These are phyloP conservation scores for Rosa lucieae DNA, from an alignment of 306 rosid species.

Conservation along the genomic window DNA sequence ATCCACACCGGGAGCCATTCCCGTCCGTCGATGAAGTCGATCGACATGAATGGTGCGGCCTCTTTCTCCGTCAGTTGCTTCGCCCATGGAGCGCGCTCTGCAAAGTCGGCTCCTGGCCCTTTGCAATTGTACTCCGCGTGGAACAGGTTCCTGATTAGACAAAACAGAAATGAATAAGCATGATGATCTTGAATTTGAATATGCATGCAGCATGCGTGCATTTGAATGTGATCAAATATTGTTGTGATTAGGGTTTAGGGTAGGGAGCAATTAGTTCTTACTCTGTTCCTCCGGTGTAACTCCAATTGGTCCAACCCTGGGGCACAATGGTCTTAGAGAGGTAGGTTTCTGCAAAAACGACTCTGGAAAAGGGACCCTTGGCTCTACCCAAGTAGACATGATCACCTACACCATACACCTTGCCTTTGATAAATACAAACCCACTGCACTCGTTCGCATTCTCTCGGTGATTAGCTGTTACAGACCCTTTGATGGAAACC, in stretches of 20 bases:
- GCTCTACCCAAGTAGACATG: constrained; percentile 73
- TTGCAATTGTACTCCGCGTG: constrained; percentile 62
- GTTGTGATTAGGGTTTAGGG: not conserved
- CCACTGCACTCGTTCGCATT: constrained; percentile 55
- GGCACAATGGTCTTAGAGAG: constrained; percentile 57
- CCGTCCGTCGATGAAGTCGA: constrained; percentile 59
- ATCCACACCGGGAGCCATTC: constrained; percentile 75
- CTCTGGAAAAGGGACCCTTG: constrained; percentile 68
- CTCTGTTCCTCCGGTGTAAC: constrained; percentile 57
- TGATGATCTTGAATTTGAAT: not conserved
- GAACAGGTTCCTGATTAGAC: constrained; percentile 41
- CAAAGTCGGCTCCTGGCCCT: constrained; percentile 54
- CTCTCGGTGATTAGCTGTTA: constrained; percentile 62
- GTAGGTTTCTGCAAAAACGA: constrained; percentile 51
- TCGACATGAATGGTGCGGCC: constrained; percentile 41
- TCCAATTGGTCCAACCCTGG: constrained; percentile 81
- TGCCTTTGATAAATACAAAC: constrained; percentile 54
- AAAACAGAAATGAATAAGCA: not conserved
- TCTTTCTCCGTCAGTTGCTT: constrained; percentile 49
- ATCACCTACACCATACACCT: constrained; percentile 69
- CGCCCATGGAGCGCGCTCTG: constrained; percentile 58
- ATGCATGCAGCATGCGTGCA: not conserved
- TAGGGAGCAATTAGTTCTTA: constrained; percentile 30
- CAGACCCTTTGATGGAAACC: constrained; percentile 51
- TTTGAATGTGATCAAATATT: not conserved